Evolutionary conservation across 345 rosid species (phyloP), one percentile per base, ranked within the genome.

Genomic region (Syzygium grande): DNA sequence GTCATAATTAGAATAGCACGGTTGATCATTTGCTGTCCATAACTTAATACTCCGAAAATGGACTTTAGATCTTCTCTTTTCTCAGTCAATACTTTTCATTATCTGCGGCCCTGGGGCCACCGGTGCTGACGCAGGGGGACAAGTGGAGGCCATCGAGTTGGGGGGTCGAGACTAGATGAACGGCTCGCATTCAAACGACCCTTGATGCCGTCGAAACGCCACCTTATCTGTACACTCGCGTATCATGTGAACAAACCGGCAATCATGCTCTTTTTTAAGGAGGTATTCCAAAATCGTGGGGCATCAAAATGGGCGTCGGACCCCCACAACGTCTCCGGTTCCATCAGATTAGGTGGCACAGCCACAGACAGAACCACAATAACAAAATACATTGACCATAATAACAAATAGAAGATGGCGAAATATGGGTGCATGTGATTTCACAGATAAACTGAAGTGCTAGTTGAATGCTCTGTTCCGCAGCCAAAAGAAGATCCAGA

Each of bases 171-270:
- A 21, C 51, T 11, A 79, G 65, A 58, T 79, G 79, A 59, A 87
- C 85, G 89, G 89, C 58, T 61, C 52, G 13, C 63, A 21, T 9
- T 43, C 52, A 84, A 84, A 49, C 86, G 86, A 83, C 89, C 89
- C 89, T 87, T 87, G 51, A 8, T 16, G 58, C 79, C 23, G 9
- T 73, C 51, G 86, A 84, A 84, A 51, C 79, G 88, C 88, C 88
- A 61, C 38, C 0, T 43, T 29, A 21, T 46, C 61, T 61, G 80
- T 5, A 4, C 34, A 30, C 59, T 54, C 54, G n/a, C 83, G 21
- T 55, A 9, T 25, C 0, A 29, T 41, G 23, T 22, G 17, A 58
- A 85, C 38, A 46, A 4, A 29, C 23, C 23, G 25, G 22, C 54
- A 22, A 52, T 11, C 13, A 29, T 84, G 29, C 17, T 16, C 19